phyloP scores from a whole-genome alignment of 192 early-diverging fungal genomes.

The Geranomyces michiganensis region DNA sequence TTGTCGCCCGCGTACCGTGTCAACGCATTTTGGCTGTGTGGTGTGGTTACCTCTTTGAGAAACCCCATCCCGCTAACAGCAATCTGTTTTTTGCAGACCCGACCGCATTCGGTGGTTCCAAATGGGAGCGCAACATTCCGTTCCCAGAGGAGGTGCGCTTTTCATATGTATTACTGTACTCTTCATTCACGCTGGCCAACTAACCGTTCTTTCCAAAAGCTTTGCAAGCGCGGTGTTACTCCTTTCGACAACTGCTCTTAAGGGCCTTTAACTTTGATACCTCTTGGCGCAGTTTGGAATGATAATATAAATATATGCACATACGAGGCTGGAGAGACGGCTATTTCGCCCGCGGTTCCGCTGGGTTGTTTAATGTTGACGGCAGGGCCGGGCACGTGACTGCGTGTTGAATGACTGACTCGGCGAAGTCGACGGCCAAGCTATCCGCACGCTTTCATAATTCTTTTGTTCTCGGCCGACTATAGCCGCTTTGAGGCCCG shows the following conservation, averaged over 20 bases:
- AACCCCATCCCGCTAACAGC: too few species aligned
- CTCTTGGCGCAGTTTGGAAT: too few species aligned
- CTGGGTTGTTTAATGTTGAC: too few species aligned
- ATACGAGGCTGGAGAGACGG: neutral
- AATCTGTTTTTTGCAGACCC: conserved; percentile 48
- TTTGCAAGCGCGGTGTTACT: conserved; percentile 40
- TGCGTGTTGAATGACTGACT: neutral
- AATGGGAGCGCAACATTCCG: conserved; percentile 82
- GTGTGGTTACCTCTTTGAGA: too few species aligned
- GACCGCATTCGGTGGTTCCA: conserved; percentile 71
- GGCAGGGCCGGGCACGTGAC: neutral
- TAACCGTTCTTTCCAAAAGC: conserved; percentile 14
- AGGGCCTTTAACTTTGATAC: neutral
- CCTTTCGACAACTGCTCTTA: conserved; percentile 45
- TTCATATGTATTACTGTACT: neutral
- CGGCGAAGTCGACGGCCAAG: neutral
- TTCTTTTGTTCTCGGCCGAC: too few species aligned
- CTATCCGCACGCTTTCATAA: too few species aligned
- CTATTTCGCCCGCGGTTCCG: too few species aligned
- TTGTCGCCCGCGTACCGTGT: too few species aligned
- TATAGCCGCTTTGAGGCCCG: too few species aligned
- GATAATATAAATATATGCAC: neutral
- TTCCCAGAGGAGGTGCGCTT: conserved; percentile 62
- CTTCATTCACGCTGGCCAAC: neutral
- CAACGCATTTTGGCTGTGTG: too few species aligned